Base-by-base conservation (phyloP, 352 stramenopile genomes). In the Globisporangium radiosum region DNA sequence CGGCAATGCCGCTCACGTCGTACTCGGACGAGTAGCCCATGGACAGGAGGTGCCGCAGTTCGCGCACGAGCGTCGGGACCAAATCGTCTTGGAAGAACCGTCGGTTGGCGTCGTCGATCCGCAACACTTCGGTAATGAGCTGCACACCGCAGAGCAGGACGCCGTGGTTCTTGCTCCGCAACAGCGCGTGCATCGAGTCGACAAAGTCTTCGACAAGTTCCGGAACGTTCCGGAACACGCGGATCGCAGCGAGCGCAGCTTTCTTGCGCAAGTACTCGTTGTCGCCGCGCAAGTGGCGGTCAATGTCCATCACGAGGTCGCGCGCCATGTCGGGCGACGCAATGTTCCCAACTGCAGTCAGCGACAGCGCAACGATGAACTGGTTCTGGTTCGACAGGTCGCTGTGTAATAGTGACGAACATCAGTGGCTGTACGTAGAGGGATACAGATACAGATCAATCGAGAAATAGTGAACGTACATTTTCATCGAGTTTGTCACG, bases 401-500 rank as follows among this genome's bases (percentile, higher is more conserved):
- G 69, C 85, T 94, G 25, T 33, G 25, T 3, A 33, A 64, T 11
- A 72, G 38, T 7, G 52, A 15, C 15, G 6, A 11, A 7, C 7
- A 49, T 11, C 10, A 33, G 25, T 33, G 25, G 25, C 25, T 33
- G 25, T 33, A 3, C 25, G 25, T 33, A 33, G 25, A 33, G 25
- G 25, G 25, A 33, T 33, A 33, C 25, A 33, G 1, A 33, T 33
- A 3, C 25, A 33, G 25, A 33, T 33, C 25, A 2, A 33, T 33
- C 25, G 25, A 47, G 13, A 44, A 33, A 5, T 8, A 54, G 17
- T 7, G 33, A 37, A 71, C 79, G 51, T 60, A 92, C 82, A 98
- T 98, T 73, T 99, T 99, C 53, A 99, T 85, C n/a, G 96, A 99
- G 81, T 99, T 99, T 9, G 97, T 99, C 5, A 99, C 95, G 15